Conservation (phyloP, 2,329 filamentous ascomycete genomes). For the Beauveria scarabaeidicola region DNA sequence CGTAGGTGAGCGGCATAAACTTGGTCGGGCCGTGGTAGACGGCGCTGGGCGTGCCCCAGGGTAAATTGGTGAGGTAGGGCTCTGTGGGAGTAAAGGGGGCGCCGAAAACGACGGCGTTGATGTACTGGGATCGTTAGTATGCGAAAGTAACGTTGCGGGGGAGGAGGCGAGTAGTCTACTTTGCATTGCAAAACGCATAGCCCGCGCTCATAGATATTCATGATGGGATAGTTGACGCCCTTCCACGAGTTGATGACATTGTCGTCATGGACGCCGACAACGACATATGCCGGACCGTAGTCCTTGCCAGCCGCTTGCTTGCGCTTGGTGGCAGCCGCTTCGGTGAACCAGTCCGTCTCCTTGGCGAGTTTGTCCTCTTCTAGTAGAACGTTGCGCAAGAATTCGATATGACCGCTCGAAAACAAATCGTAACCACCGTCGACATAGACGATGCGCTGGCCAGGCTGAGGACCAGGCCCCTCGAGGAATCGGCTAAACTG, state of each 20-base stretch:
- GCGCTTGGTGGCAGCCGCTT: constrained; percentile 55
- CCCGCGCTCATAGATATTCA: constrained; percentile 97
- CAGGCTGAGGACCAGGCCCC: constrained; percentile 62
- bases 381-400: constrained; percentile 68
- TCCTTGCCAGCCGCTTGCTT: constrained; percentile 55
- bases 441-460: constrained; percentile 85
- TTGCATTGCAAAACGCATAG: constrained; percentile 93
- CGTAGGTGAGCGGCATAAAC: constrained; percentile 74
- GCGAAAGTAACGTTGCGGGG: neutral
- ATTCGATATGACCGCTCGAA: constrained; percentile 94
- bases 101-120: constrained; percentile 80
- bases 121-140: constrained; percentile 49
- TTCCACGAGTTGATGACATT: constrained; percentile 94
- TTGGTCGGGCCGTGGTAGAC: constrained; percentile 96
- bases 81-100: constrained; percentile 82
- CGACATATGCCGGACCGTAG: constrained; percentile 76
- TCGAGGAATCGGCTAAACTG: constrained; percentile 59
- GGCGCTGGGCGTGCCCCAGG: constrained; percentile 63
- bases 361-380: constrained; percentile 63
- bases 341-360: constrained; percentile 64
- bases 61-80: constrained; percentile 65
- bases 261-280: constrained; percentile 91
- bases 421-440: constrained; percentile 97
- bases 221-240: constrained; percentile 96
- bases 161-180: constrained; percentile 38